Conservation (phyloP, 129 eudicot genomes). For the Apium graveolens region DNA sequence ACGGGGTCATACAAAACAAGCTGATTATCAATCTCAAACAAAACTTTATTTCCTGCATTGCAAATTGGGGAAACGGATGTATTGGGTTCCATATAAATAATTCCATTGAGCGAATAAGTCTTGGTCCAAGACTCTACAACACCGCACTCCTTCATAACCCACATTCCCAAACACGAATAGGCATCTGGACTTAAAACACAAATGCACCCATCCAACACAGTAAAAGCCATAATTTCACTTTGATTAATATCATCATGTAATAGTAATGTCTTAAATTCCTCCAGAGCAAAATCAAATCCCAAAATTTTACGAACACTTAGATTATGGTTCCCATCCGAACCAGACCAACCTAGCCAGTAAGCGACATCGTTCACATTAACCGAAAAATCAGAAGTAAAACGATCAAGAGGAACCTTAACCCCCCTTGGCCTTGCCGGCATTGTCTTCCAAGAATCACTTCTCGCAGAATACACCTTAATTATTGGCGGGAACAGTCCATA, state of each 20-base stretch:
- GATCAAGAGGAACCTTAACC: not conserved
- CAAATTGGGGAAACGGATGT: not conserved
- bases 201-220: not conserved
- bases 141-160: not conserved
- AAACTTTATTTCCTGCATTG: not conserved
- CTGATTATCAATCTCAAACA: not conserved
- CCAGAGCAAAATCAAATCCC: not conserved
- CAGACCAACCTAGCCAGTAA: not conserved
- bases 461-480: not conserved
- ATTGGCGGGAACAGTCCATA: too few species aligned
- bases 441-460: not conserved
- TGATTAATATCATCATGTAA: not conserved
- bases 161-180: not conserved
- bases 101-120: not conserved
- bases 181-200: not conserved
- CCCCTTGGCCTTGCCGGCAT: too few species aligned
- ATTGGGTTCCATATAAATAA: not conserved
- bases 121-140: slow-evolving; percentile 1
- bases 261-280: not conserved
- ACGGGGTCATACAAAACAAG: not conserved
- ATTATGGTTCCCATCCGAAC: not conserved
- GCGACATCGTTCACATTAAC: not conserved
- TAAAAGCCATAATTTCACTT: not conserved
- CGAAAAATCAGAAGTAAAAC: not conserved
- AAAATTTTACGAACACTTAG: not conserved